Evolutionary conservation across 2,329 filamentous ascomycete species (phyloP), one percentile per base, ranked within the genome.

Genomic region (Calcarisporium arbuscula): DNA sequence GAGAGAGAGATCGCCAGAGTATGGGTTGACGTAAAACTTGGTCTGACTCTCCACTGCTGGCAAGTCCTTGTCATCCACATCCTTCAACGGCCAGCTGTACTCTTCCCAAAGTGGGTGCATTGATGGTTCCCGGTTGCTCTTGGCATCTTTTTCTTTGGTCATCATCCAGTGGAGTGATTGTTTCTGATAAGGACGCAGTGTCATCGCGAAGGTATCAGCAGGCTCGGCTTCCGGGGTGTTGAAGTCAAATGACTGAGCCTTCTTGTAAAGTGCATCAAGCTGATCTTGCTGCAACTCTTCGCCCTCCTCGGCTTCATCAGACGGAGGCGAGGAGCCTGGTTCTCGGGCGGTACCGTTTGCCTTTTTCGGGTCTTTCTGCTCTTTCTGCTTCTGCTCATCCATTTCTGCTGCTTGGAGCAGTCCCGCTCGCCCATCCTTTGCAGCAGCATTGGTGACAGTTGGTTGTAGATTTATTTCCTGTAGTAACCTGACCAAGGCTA

Each of bases 91-190:
- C 88, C 89, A 98, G 3, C 65, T 57, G 49, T 98, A 98, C 54
- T 96, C 86, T 60, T 98, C 92, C 92, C 92, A 98, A 1, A 98
- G 60, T 1, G 92, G 92, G 58, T 98, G 89, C 86, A 98, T 95
- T 0, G 88, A 95, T 5, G 69, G 68, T 49, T 89, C 80, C 35
- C 79, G 77, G 23, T 78, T 73, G 9, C 77, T 72, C 45, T 78
- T 80, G 42, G 84, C 73, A 43, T 94, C 79, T 49, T 80, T 90
- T 56, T 98, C 92, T 56, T 96, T 96, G 5, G 80, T 74, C 43
- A 96, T 70, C 88, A 98, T 95, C 92, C 92, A 98, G 53, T 95
- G 71, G 6, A 98, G 63, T 1, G 92, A 88, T 58, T 98, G 92
- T 52, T 88, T 95, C 56, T 98, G 92, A 48, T 98, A 98, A 33